phyloP scores from a whole-genome alignment of 331 rosid species.

The Quercus phellos region DNA sequence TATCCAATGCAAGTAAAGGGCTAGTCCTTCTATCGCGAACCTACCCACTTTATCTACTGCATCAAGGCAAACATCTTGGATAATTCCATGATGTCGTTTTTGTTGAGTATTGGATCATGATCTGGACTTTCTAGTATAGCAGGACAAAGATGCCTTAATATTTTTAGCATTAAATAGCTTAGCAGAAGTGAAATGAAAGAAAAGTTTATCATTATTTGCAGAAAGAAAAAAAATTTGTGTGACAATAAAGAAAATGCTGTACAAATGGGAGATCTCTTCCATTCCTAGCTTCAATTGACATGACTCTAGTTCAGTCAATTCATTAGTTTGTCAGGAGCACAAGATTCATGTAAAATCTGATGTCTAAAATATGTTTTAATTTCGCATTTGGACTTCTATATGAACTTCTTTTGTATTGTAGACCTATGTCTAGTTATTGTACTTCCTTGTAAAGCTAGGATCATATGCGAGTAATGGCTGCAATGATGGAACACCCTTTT shows the following conservation, averaged over 20 bases:
- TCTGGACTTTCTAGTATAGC: not conserved
- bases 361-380: not conserved
- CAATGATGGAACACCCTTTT: conserved; percentile 5
- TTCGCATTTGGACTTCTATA: not conserved
- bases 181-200: not conserved
- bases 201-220: not conserved
- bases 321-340: not conserved
- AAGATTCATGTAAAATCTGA: not conserved
- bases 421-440: not conserved
- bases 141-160: not conserved
- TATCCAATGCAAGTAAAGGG: too few species aligned
- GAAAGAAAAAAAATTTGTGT: not conserved
- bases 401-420: not conserved
- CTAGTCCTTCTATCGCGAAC: too few species aligned
- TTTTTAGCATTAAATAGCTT: not conserved
- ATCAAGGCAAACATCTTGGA: too few species aligned
- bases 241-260: not conserved
- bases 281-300: not conserved
- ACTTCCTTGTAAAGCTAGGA: not conserved
- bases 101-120: not conserved
- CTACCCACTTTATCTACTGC: too few species aligned
- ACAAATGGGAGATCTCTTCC: not conserved
- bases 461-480: not conserved
- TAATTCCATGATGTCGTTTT: not conserved
- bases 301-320: not conserved